Conservation (phyloP, 202 grass and related monocot genomes). For the Saccharum hybrid region DNA sequence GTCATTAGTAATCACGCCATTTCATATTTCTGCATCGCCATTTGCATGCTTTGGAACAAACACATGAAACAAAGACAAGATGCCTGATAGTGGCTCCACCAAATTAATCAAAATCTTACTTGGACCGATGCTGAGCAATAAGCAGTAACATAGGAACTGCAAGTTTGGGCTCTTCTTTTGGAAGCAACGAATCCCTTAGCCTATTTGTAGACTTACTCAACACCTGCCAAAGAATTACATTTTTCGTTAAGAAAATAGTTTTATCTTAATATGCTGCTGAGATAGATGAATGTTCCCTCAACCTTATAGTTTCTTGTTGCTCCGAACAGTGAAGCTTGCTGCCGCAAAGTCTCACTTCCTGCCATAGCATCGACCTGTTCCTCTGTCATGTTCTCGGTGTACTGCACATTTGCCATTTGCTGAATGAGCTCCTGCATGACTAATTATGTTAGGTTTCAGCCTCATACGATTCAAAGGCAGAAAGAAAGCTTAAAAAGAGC, state of each 20-base stretch:
- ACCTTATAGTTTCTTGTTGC: constrained; percentile 94
- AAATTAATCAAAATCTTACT: constrained; percentile 56
- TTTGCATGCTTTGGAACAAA: constrained; percentile 5
- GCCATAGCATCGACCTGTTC: constrained; percentile 98
- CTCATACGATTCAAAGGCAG: constrained; percentile 23
- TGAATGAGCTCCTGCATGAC: constrained; percentile 91
- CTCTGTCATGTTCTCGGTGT: constrained; percentile 98
- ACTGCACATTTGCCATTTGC: constrained; percentile 99
- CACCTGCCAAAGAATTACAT: constrained; percentile 55
- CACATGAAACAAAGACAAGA: neutral
- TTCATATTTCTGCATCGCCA: neutral
- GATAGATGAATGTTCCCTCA: constrained; percentile 26
- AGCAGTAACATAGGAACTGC: constrained; percentile 94
- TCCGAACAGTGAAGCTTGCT: constrained; percentile 86
- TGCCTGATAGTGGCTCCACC: neutral
- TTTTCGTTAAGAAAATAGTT: constrained; percentile 15
- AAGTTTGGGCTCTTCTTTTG: constrained; percentile 92
- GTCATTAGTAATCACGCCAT: neutral
- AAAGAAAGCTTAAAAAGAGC: constrained; percentile 18
- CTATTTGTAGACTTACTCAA: constrained; percentile 93
- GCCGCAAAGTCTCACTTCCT: constrained; percentile 88
- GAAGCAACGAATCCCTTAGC: constrained; percentile 78
- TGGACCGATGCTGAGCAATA: constrained; percentile 93
- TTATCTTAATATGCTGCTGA: constrained; percentile 29
- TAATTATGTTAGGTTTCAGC: constrained; percentile 22